Percentiles rank a stretch among this genome's conserved stretches.
phyloP scores from a whole-genome alignment of 2,329 filamentous ascomycete genomes.

The Calonectria honghensis region DNA sequence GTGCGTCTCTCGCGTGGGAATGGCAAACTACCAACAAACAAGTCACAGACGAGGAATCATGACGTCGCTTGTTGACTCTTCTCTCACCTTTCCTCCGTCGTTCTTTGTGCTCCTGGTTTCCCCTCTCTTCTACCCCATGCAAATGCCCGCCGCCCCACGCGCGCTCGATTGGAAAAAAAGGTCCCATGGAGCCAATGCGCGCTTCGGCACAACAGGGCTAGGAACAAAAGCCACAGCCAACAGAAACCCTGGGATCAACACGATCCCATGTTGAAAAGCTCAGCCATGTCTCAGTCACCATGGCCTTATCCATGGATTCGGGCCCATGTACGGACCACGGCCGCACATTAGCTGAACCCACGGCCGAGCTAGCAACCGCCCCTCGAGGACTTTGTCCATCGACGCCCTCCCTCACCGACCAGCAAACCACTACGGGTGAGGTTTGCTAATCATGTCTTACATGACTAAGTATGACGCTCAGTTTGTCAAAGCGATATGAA shows the following conservation, averaged over 20 bases:
- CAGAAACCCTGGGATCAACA: constrained; percentile 25
- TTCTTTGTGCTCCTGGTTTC: constrained; percentile 39
- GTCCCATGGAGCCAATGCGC: constrained; percentile 32
- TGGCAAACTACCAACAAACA: constrained; percentile 13
- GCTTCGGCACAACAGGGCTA: constrained; percentile 26
- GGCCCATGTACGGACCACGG: constrained; percentile 36
- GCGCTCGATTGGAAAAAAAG: constrained; percentile 25
- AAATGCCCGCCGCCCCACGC: constrained; percentile 36
- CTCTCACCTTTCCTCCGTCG: constrained; percentile 29
- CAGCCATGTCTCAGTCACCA: constrained; percentile 36
- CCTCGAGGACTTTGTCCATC: constrained; percentile 20
- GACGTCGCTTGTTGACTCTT: constrained; percentile 46
- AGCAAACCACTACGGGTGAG: neutral
- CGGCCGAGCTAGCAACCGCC: constrained; percentile 26
- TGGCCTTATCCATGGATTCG: constrained; percentile 40
- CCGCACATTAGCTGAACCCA: constrained; percentile 24
- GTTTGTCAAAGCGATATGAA: constrained; percentile 18
- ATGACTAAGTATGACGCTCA: constrained; percentile 26
- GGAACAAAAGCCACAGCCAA: constrained; percentile 32
- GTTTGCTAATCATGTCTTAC: constrained; percentile 16
- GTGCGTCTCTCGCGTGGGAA: constrained; percentile 35
- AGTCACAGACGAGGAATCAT: constrained; percentile 26
- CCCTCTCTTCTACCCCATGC: constrained; percentile 37
- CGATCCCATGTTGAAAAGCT: constrained; percentile 31
- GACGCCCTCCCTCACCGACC: constrained; percentile 32